Evolutionary conservation across 352 stramenopile species (phyloP).

Genomic region (Phytopythium kandeliae): DNA sequence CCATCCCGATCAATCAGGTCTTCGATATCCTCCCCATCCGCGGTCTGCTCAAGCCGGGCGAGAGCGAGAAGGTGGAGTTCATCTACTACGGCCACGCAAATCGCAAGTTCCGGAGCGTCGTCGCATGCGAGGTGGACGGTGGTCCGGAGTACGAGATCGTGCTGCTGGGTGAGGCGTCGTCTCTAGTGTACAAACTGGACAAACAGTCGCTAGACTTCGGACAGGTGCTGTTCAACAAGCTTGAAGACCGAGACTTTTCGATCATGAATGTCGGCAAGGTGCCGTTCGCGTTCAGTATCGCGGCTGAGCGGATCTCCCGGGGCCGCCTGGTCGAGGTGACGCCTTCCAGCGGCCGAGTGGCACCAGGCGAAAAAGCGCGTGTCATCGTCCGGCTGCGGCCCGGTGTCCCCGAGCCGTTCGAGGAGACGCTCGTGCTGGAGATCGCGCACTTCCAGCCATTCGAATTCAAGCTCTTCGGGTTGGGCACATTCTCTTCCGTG

Average conservation of each 20-base stretch:
- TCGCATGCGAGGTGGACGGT: constrained; percentile 91
- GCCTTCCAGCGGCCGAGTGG: constrained; percentile 80
- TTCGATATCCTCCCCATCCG: constrained; percentile 95
- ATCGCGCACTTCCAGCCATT: constrained; percentile 94
- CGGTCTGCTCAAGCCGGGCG: constrained; percentile 73
- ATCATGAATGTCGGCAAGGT: constrained; percentile 93
- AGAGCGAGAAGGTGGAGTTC: constrained; percentile 92
- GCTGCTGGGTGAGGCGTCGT: constrained; percentile 88
- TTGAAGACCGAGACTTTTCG: constrained; percentile 88
- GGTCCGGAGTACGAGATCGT: constrained; percentile 92
- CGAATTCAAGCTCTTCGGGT: constrained; percentile 83
- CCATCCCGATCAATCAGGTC: constrained; percentile 90
- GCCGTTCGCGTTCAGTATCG: constrained; percentile 80
- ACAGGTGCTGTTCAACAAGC: constrained; percentile 90
- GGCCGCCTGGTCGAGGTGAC: constrained; percentile 66
- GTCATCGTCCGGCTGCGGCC: constrained; percentile 85
- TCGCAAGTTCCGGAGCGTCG: constrained; percentile 82
- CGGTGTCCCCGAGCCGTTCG: constrained; percentile 82
- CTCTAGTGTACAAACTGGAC: constrained; percentile 90
- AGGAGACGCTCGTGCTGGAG: constrained; percentile 89
- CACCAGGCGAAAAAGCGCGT: constrained; percentile 85
- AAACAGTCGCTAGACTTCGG: constrained; percentile 92
- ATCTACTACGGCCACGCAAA: constrained; percentile 93
- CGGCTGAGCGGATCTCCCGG: constrained; percentile 27
- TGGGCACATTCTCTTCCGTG: constrained; percentile 90